Evolutionary conservation across 2,329 filamentous ascomycete species (phyloP).

Genomic region (Rasamsonia emersonii): DNA sequence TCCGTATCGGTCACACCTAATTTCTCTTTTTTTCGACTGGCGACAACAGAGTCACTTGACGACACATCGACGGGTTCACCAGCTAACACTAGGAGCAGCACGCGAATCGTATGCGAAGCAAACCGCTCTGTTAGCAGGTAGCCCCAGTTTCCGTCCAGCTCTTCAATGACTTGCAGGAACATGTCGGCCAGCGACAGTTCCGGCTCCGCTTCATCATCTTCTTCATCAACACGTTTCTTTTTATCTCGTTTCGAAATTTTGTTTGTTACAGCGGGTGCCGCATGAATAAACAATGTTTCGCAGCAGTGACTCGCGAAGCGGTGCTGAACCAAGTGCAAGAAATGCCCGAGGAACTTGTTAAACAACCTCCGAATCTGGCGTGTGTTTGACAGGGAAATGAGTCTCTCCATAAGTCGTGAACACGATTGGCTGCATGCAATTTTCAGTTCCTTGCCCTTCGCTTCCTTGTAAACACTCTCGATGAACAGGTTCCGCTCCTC

Average conservation of each 20-base stretch:
- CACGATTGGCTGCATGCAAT: conserved; percentile 92
- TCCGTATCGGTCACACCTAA: conserved; percentile 52
- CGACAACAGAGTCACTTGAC: conserved; percentile 63
- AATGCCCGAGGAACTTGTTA: conserved; percentile 74
- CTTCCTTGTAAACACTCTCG: conserved; percentile 76
- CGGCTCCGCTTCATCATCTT: conserved; percentile 36
- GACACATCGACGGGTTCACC: conserved; percentile 68
- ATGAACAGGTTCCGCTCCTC: conserved; percentile 67
- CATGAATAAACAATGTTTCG: conserved; percentile 80
- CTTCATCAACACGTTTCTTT: conserved; percentile 34
- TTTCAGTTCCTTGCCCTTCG: conserved; percentile 87
- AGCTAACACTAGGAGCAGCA: conserved; percentile 76
- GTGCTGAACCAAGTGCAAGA: conserved; percentile 83
- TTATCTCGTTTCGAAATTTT: conserved; percentile 51
- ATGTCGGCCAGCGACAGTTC: conserved; percentile 69
- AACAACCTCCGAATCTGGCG: conserved; percentile 82
- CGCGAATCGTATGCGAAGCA: conserved; percentile 81
- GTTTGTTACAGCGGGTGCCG: conserved; percentile 67
- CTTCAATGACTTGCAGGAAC: conserved; percentile 73
- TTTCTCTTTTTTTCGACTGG: conserved; percentile 88
- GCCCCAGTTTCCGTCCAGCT: conserved; percentile 76
- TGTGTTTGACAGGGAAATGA: conserved; percentile 73
- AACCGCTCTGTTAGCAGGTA: conserved; percentile 81
- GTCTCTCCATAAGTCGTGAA: conserved; percentile 81
- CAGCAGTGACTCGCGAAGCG: conserved; percentile 97